Conservation (phyloP, 345 rosid genomes). For the Hibiscus trionum region DNA sequence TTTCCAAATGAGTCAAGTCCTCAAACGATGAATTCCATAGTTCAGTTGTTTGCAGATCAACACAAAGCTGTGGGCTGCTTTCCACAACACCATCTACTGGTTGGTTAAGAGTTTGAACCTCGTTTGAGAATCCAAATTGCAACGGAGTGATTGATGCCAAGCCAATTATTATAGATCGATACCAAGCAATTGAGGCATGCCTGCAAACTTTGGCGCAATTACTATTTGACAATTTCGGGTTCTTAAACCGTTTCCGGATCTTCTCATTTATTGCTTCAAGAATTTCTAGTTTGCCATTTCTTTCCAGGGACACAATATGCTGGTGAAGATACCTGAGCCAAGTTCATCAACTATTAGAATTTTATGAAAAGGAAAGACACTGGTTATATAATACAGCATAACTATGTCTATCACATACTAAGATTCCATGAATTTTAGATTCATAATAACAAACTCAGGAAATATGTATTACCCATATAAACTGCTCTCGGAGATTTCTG, state of each 20-base stretch:
- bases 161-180: conserved; percentile 60
- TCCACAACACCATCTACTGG: conserved; percentile 35
- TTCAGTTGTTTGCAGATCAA: conserved; percentile 63
- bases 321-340: conserved; percentile 63
- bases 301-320: conserved; percentile 56
- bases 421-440: not conserved
- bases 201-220: conserved; percentile 79
- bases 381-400: not conserved
- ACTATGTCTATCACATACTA: not conserved
- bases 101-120: conserved; percentile 32
- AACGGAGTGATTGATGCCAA: conserved; percentile 73
- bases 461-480: conserved; percentile 59
- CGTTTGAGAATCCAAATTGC: conserved; percentile 36
- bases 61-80: conserved; percentile 50
- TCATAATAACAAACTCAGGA: conserved; percentile 9
- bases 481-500: conserved; percentile 64
- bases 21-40: conserved; percentile 67
- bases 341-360: conserved; percentile 7
- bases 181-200: conserved; percentile 94
- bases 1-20: conserved; percentile 41
- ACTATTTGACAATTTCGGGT: conserved; percentile 71
- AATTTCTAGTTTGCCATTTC: conserved; percentile 63
- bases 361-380: not conserved
- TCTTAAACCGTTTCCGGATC: conserved; percentile 87
- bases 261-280: conserved; percentile 84